Base-by-base conservation (phyloP, 495 filamentous ascomycete species). In the Penicillium silybi region DNA sequence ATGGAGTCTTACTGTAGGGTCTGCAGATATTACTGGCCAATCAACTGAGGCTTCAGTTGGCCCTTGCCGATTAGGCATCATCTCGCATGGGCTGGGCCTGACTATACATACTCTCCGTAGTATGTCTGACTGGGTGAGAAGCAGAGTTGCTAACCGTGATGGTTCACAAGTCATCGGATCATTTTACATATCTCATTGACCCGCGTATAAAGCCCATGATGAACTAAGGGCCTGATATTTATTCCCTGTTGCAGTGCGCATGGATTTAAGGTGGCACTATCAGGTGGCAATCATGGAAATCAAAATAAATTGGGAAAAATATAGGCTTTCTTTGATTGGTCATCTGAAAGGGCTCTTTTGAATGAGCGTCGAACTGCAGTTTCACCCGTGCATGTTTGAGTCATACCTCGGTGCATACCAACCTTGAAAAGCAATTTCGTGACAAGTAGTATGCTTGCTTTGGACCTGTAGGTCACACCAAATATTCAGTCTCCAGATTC, bases 61-160 rank as follows among this genome's bases (percentile, higher is more conserved):
- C 49, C 57, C 57, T 60, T 60, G 48, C 57, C 48, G 53, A 53
- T 60, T 39, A 50, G 49, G 53, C 52, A 56, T 44, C 38, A 2
- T 22, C 27, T 54, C 51, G 50, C 27, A 41, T 54, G 46, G 48
- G 20, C 19, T 15, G 13, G 17, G 39, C 11, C 18, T 19, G 48
- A 35, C 20, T 20, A n/a, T 27, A 32, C 22, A 23, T 52, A 34
- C 37, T 29, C 41, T 53, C 29, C 15, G 25, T 5, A 18, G 16
- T 39, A 9, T 39, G 37, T 39, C 37, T 39, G 15, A 19, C 6
- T 23, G 22, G 22, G 22, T 23, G 22, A 32, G 29, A 13, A 13
- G 9, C 29, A 32, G 11, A 32, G 11, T 13, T 3, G 2, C 11
- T 1, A 10, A 10, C 22, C 22, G 3, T 23, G 22, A 23, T 32